Percentiles rank a stretch among this genome's conserved stretches.
Conservation (phyloP, 345 rosid genomes). For the rapeseed (Brassica napus) region DNA sequence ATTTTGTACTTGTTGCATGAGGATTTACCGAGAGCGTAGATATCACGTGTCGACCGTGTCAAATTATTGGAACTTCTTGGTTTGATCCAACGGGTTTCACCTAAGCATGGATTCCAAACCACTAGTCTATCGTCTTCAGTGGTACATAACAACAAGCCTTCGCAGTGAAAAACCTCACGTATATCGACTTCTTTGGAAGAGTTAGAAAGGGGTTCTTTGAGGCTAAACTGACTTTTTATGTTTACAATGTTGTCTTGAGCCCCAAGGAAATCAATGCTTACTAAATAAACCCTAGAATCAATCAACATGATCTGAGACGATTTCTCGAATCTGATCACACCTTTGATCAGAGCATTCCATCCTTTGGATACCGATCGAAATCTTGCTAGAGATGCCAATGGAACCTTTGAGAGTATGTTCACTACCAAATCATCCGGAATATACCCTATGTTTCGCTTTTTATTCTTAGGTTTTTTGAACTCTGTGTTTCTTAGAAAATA, state of each 20-base stretch:
- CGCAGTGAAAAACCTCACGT: not conserved
- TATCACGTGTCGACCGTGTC: not conserved
- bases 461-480: not conserved
- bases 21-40: not conserved
- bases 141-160: not conserved
- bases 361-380: not conserved
- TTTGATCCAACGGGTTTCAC: not conserved
- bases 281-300: not conserved
- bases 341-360: not conserved
- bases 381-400: not conserved
- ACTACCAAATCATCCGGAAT: not conserved
- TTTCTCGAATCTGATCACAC: not conserved
- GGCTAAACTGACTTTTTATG: not conserved
- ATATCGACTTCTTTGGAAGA: not conserved
- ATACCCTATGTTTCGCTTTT: not conserved
- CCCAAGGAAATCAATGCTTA: not conserved
- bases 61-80: not conserved
- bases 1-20: not conserved
- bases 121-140: not conserved
- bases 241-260: not conserved
- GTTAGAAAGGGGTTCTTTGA: not conserved
- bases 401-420: not conserved
- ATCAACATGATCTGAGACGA: not conserved
- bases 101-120: not conserved
- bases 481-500: not conserved